Evolutionary conservation across 805 yeast genomes (phyloP).

Genomic region (Saccharomycopsis oosterbeekiorum): DNA sequence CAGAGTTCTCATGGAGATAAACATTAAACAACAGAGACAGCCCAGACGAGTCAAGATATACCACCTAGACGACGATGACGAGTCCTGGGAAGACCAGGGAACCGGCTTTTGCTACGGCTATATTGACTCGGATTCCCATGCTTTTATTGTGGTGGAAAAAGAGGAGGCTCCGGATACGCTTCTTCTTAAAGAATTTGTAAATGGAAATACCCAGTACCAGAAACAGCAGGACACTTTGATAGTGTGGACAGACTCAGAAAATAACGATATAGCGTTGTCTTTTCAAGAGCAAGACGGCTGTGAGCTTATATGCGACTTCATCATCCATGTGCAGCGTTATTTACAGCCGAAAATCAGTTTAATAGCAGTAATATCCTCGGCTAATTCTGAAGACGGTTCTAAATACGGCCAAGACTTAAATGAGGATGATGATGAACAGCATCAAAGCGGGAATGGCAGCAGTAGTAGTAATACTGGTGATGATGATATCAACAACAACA

Average conservation of each 20-base stretch:
- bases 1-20: constrained; percentile 13
- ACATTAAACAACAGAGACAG: constrained; percentile 19
- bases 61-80: constrained; percentile 58
- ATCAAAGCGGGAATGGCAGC: not conserved
- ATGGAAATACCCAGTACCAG: constrained; percentile 74
- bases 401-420: not conserved
- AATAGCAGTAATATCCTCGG: constrained; percentile 47
- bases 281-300: constrained; percentile 93
- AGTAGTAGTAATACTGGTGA: not conserved
- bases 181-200: constrained; percentile 55
- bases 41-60: constrained; percentile 90
- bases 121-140: constrained; percentile 29
- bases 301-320: constrained; percentile 68
- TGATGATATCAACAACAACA: constrained; percentile 28
- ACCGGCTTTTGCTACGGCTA: constrained; percentile 86
- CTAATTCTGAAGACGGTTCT: constrained; percentile 23
- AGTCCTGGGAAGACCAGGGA: constrained; percentile 76
- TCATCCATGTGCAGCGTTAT: constrained; percentile 55
- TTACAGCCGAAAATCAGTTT: constrained; percentile 58
- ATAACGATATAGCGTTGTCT: constrained; percentile 71
- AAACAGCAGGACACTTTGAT: constrained; percentile 90
- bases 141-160: constrained; percentile 62
- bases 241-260: constrained; percentile 78
- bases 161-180: constrained; percentile 53
- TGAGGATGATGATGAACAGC: not conserved